These are phyloP conservation scores for Sclerotinia borealis DNA, from an alignment of 2,329 filamentous ascomycete species.

Conservation along the genomic window DNA sequence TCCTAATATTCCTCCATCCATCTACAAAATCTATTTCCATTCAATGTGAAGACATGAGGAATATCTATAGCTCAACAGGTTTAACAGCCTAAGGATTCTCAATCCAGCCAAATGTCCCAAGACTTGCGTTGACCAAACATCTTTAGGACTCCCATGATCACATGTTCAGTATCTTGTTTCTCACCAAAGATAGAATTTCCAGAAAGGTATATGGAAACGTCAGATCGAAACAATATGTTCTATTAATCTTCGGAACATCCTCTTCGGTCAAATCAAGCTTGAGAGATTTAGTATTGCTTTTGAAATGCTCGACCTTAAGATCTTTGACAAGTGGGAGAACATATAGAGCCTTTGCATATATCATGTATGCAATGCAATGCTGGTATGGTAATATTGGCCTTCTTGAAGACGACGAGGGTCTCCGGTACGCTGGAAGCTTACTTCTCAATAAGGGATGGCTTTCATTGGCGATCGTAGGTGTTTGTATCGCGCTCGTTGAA, in stretches of 20 bases:
- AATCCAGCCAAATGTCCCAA: not conserved
- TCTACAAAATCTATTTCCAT: not conserved
- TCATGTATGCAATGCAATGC: constrained; percentile 51
- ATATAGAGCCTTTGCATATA: constrained; percentile 47
- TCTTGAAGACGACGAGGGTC: not conserved
- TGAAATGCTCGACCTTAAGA: constrained; percentile 50
- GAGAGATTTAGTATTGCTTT: constrained; percentile 49
- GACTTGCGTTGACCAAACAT: not conserved
- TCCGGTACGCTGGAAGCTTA: not conserved
- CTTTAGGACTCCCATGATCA: not conserved
- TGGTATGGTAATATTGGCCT: constrained; percentile 43
- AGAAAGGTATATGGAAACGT: not conserved
- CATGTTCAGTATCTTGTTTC: not conserved
- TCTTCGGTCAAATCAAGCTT: constrained; percentile 43
- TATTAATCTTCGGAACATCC: constrained; percentile 49
- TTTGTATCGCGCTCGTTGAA: not conserved
- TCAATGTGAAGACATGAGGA: not conserved
- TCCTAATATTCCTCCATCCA: not conserved
- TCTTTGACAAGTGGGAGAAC: constrained; percentile 54
- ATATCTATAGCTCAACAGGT: not conserved
- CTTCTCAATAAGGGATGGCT: not conserved
- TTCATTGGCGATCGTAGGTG: not conserved
- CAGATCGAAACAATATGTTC: not conserved
- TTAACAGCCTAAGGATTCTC: not conserved
- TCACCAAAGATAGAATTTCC: not conserved